Conservation (phyloP, 768 basidiomycete genomes). For the Rhodotorula toruloides region DNA sequence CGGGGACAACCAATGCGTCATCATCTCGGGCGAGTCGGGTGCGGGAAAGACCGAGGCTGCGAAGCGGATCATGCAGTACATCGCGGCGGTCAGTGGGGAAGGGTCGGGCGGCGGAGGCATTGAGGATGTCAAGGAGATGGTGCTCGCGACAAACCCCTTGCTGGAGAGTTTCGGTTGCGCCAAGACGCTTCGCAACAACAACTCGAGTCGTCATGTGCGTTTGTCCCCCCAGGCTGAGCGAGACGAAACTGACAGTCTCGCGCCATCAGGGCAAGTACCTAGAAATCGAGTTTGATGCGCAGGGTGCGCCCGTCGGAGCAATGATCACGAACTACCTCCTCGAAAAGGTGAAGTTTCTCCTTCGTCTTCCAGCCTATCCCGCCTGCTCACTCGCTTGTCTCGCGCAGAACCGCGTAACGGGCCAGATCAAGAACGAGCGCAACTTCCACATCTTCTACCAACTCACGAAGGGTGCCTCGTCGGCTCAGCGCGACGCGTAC, state of each 20-base stretch:
- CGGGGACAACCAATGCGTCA: slow-evolving; percentile 98
- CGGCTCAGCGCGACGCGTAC: slow-evolving; percentile 84
- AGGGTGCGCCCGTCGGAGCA: slow-evolving; percentile 90
- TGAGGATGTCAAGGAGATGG: slow-evolving; percentile 99
- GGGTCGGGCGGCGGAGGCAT: slow-evolving; percentile 55
- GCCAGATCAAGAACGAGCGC: slow-evolving; percentile 91
- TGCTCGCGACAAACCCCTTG: slow-evolving; percentile 92
- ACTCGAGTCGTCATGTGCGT: slow-evolving; percentile 93
- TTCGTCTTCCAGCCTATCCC: not conserved
- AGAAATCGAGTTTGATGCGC: slow-evolving; percentile 95
- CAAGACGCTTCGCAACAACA: slow-evolving; percentile 97
- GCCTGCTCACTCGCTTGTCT: not conserved
- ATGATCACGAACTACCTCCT: slow-evolving; percentile 97
- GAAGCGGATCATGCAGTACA: slow-evolving; percentile 99
- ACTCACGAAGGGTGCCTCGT: slow-evolving; percentile 89
- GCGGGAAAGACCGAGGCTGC: slow-evolving; percentile 99
- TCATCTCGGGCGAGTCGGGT: slow-evolving; percentile 97
- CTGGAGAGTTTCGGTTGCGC: slow-evolving; percentile 98
- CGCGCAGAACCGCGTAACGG: slow-evolving; percentile 61
- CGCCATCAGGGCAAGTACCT: slow-evolving; percentile 83
- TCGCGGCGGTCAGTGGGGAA: slow-evolving; percentile 75
- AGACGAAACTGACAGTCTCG: not conserved
- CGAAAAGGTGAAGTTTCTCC: slow-evolving; percentile 70
- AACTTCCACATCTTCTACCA: slow-evolving; percentile 99
- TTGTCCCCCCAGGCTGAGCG: not conserved